Percentiles rank a stretch among this genome's conserved stretches.
phyloP scores from a whole-genome alignment of 2,329 filamentous ascomycete species.

The Biscogniauxia sp. region DNA sequence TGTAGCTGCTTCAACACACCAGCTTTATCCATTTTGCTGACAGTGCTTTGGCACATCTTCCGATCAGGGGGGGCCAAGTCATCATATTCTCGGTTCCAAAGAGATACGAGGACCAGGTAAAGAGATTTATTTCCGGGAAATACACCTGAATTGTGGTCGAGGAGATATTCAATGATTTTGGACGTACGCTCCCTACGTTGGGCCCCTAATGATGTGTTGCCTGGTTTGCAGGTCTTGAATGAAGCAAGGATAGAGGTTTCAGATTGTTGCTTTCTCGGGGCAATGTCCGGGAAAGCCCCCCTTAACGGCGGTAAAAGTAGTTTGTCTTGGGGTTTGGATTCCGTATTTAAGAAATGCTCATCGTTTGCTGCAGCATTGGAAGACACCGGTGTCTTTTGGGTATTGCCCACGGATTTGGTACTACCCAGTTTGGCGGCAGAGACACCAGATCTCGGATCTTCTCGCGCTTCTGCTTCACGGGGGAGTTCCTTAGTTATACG shows the following conservation, averaged over 20 bases:
- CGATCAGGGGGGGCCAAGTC: constrained; percentile 38
- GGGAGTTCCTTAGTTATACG: too few species aligned
- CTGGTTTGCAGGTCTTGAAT: constrained; percentile 20
- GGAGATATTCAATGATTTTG: constrained; percentile 42
- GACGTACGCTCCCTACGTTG: constrained; percentile 33
- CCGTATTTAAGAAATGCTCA: too few species aligned
- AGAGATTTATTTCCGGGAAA: constrained; percentile 51
- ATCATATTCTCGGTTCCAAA: constrained; percentile 44
- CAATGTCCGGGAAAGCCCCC: not conserved
- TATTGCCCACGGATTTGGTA: too few species aligned
- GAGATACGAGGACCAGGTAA: constrained; percentile 45
- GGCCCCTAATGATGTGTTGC: constrained; percentile 31
- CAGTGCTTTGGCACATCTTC: constrained; percentile 24
- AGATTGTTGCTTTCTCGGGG: constrained; percentile 1
- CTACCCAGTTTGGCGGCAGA: too few species aligned
- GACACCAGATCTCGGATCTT: too few species aligned
- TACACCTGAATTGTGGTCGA: constrained; percentile 42
- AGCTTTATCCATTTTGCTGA: constrained; percentile 30
- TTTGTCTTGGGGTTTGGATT: not conserved
- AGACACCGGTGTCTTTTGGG: too few species aligned
- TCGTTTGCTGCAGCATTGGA: too few species aligned
- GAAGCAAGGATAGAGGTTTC: constrained; percentile 14
- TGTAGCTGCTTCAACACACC: constrained; percentile 23
- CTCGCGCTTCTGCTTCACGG: too few species aligned
- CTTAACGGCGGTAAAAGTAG: not conserved